phyloP scores from a whole-genome alignment of 2,329 filamentous ascomycete genomes.

The Fusarium foetens region DNA sequence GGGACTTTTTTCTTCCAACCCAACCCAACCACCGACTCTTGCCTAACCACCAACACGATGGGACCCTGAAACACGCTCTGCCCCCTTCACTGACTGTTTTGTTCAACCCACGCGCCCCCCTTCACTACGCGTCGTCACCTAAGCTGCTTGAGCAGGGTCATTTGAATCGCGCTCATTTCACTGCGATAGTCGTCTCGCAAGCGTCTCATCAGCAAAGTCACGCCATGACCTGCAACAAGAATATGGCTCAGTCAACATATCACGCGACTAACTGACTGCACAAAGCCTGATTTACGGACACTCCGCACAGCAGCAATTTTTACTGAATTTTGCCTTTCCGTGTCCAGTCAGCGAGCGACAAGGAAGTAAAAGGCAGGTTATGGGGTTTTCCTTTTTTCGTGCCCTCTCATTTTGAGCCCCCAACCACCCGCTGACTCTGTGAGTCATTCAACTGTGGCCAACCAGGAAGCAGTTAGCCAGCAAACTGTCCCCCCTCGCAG shows the following conservation, averaged over 20 bases:
- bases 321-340: background rate
- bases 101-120: slow-evolving; percentile 26
- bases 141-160: slow-evolving; percentile 4
- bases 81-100: slow-evolving; percentile 39
- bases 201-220: slow-evolving; percentile 38
- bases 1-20: slow-evolving; percentile 27
- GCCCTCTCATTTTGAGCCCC: slow-evolving; percentile 16
- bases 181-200: slow-evolving; percentile 30
- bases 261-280: background rate
- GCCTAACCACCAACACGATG: slow-evolving; percentile 37
- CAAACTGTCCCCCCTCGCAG: slow-evolving; percentile 33
- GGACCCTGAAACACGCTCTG: slow-evolving; percentile 45
- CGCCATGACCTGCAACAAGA: slow-evolving; percentile 7
- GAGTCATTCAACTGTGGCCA: slow-evolving; percentile 44
- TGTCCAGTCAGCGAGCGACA: slow-evolving; percentile 11
- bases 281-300: slow-evolving; percentile 26
- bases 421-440: slow-evolving; percentile 38
- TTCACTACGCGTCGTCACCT: slow-evolving; percentile 34
- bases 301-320: slow-evolving; percentile 36
- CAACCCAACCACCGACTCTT: slow-evolving; percentile 35
- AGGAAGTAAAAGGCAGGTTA: slow-evolving; percentile 21
- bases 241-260: slow-evolving; percentile 3
- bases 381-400: slow-evolving; percentile 40
- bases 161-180: slow-evolving; percentile 2
- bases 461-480: slow-evolving; percentile 36